Percentiles rank a stretch among this genome's conserved stretches.
These are phyloP conservation scores for Colletotrichum plurivorum DNA, from an alignment of 2,329 filamentous ascomycete genomes.

Conservation along the genomic window DNA sequence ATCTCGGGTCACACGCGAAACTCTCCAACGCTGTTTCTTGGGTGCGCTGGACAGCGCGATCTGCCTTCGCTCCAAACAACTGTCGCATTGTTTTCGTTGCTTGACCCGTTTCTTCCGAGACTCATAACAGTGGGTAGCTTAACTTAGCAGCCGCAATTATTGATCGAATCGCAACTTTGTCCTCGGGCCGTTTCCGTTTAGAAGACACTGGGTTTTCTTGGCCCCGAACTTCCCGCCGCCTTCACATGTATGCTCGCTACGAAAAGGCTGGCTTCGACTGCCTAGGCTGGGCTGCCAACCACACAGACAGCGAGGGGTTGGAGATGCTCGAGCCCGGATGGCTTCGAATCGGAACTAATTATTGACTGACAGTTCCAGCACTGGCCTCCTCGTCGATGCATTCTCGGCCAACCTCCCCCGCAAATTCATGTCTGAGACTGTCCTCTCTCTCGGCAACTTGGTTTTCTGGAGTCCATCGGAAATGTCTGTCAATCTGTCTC, in stretches of 20 bases:
- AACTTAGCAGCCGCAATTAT: background rate
- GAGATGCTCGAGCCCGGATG: slow-evolving; percentile 10
- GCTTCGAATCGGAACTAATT: slow-evolving; percentile 9
- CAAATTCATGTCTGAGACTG: background rate
- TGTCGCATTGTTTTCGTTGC: slow-evolving; percentile 28
- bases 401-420: slow-evolving; percentile 8
- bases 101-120: slow-evolving; percentile 31
- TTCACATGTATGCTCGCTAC: background rate
- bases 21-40: background rate
- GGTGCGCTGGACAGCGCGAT: background rate
- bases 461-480: background rate
- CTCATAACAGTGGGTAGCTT: background rate
- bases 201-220: background rate
- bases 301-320: slow-evolving; percentile 6
- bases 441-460: background rate
- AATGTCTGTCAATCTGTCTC: slow-evolving; percentile 1
- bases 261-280: background rate
- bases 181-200: slow-evolving; percentile 18
- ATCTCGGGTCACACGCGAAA: background rate
- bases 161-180: background rate
- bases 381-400: background rate
- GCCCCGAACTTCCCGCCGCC: slow-evolving; percentile 6
- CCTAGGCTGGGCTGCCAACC: slow-evolving; percentile 1
- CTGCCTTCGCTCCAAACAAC: slow-evolving; percentile 4
- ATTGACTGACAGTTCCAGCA: slow-evolving; percentile 20